Conservation (phyloP, 208 protist species). For the Zelonia costaricensis region DNA sequence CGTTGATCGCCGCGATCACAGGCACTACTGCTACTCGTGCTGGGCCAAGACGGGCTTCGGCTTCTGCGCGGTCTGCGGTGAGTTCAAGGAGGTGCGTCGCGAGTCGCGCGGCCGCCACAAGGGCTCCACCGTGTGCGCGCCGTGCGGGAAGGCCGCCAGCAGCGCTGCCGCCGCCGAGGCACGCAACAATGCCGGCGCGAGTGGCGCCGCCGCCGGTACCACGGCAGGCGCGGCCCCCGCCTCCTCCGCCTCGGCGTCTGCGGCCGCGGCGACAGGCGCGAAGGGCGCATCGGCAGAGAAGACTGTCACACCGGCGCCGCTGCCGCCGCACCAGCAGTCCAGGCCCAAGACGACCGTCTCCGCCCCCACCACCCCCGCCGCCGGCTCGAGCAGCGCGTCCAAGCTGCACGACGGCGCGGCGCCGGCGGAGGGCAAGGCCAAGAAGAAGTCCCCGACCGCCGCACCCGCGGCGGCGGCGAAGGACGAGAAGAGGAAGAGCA, state of each 20-base stretch:
- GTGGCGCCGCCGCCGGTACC: no score
- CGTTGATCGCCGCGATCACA: constrained; percentile 45
- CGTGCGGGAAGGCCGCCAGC: constrained; percentile 5
- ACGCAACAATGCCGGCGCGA: no score
- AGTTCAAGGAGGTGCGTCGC: constrained; percentile 63
- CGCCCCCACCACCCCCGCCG: neutral
- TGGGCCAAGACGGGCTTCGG: constrained; percentile 68
- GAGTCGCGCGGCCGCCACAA: constrained; percentile 41
- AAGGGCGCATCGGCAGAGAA: no score
- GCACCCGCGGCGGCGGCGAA: neutral
- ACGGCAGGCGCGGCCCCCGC: no score
- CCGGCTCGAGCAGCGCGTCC: neutral
- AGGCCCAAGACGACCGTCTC: neutral
- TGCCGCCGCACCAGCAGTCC: neutral
- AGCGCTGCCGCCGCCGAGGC: constrained; percentile 7
- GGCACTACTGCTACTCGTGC: constrained; percentile 78
- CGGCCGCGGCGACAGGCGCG: no score
- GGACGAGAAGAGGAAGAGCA: no score
- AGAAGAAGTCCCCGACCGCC: no score
- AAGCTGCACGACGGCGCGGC: no score
- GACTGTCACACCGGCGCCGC: neutral
- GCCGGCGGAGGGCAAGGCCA: constrained; percentile 9
- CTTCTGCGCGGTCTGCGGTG: constrained; percentile 65
- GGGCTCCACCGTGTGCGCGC: constrained; percentile 45
- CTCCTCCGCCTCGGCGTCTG: no score